Evolutionary conservation across 1,284 basidiomycete species (phyloP).

Genomic region (Pulveroboletus sp.): DNA sequence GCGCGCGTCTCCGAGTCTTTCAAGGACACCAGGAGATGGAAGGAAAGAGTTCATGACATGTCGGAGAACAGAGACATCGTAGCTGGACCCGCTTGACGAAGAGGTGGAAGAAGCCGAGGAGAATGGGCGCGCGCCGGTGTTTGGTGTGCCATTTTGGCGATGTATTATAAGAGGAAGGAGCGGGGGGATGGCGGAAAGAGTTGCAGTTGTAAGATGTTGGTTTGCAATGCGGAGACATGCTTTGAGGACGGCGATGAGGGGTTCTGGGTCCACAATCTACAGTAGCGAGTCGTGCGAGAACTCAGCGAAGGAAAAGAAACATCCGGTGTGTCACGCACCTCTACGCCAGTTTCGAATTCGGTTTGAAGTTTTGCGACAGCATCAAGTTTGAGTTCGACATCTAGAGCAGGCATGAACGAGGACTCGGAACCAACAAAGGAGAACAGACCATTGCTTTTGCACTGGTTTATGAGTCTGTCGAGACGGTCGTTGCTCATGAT

Average conservation of each 20-base stretch:
- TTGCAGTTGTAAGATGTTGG: slow-evolving; percentile 77
- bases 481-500: slow-evolving; percentile 57
- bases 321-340: slow-evolving; percentile 47
- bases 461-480: slow-evolving; percentile 65
- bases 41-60: slow-evolving; percentile 68
- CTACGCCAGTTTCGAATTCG: slow-evolving; percentile 65
- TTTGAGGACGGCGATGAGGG: slow-evolving; percentile 68
- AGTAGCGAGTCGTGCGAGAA: slow-evolving; percentile 13
- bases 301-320: slow-evolving; percentile 14
- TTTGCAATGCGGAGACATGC: slow-evolving; percentile 77
- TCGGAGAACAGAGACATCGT: slow-evolving; percentile 61
- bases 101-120: slow-evolving; percentile 56
- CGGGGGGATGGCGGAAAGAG: slow-evolving; percentile 62
- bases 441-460: slow-evolving; percentile 64
- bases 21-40: slow-evolving; percentile 73
- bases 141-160: slow-evolving; percentile 38
- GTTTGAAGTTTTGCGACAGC: slow-evolving; percentile 74
- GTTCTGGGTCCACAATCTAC: slow-evolving; percentile 71
- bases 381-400: slow-evolving; percentile 78
- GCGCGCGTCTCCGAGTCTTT: slow-evolving; percentile 78
- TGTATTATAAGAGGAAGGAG: slow-evolving; percentile 63
- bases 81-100: slow-evolving; percentile 42
- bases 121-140: slow-evolving; percentile 35
- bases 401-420: slow-evolving; percentile 40
- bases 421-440: background rate